These are phyloP conservation scores for Alternaria viburni DNA, from an alignment of 2,329 filamentous ascomycete species.

Conservation along the genomic window DNA sequence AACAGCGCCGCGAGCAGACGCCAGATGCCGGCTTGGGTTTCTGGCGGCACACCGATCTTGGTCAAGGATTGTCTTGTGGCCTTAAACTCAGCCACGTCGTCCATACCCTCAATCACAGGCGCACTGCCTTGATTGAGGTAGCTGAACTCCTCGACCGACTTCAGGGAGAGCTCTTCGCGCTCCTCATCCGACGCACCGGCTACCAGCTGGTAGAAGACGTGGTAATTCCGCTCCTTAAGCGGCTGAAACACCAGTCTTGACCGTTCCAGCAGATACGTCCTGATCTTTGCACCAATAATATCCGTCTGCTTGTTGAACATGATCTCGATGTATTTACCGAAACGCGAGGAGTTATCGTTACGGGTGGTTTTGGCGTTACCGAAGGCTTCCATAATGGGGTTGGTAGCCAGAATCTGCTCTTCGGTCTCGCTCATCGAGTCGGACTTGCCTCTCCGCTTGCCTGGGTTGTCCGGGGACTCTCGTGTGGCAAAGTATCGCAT, in stretches of 20 bases:
- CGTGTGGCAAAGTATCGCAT: slow-evolving; percentile 99
- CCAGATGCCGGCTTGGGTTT: slow-evolving; percentile 85
- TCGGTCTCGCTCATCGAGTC: slow-evolving; percentile 96
- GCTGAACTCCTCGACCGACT: slow-evolving; percentile 88
- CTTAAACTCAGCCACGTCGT: slow-evolving; percentile 92
- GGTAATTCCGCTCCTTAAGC: slow-evolving; percentile 96
- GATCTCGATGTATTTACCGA: slow-evolving; percentile 99
- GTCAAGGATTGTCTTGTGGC: slow-evolving; percentile 85
- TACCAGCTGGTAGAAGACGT: slow-evolving; percentile 97
- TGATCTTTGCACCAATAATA: slow-evolving; percentile 97
- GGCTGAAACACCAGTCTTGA: slow-evolving; percentile 97
- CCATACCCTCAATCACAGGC: slow-evolving; percentile 89
- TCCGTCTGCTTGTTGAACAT: slow-evolving; percentile 96
- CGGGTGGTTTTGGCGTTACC: slow-evolving; percentile 99
- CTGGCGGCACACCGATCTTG: slow-evolving; percentile 80
- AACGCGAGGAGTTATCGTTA: slow-evolving; percentile 98
- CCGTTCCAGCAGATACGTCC: slow-evolving; percentile 92
- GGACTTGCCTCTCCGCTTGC: slow-evolving; percentile 75
- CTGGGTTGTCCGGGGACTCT: slow-evolving; percentile 88
- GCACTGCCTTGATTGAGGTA: slow-evolving; percentile 96
- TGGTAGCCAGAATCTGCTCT: slow-evolving; percentile 96
- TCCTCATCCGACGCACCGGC: slow-evolving; percentile 88
- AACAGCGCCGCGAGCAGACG: slow-evolving; percentile 86
- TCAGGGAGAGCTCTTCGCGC: slow-evolving; percentile 77
- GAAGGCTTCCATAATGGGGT: slow-evolving; percentile 99